Evolutionary conservation across 306 rosid genomes (phyloP).

Genomic region (Trifolium pratense): DNA sequence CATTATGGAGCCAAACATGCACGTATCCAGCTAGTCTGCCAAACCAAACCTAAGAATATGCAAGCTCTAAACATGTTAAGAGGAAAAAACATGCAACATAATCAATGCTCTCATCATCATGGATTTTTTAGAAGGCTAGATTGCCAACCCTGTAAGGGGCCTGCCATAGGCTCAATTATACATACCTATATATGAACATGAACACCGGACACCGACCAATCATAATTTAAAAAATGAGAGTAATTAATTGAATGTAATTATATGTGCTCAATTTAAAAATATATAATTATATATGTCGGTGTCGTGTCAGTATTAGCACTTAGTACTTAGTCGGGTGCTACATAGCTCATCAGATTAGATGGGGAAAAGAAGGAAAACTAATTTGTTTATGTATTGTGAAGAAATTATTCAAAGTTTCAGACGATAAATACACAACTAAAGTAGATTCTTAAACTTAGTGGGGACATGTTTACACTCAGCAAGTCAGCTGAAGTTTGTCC

Average conservation of each 20-base stretch:
- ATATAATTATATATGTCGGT: not conserved
- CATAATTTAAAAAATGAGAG: no score
- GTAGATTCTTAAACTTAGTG: constrained; percentile 40
- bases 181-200: constrained; percentile 12
- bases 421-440: constrained; percentile 32
- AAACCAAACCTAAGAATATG: not conserved
- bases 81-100: constrained; percentile 29
- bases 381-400: constrained; percentile 8
- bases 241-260: no score
- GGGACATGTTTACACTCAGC: constrained; percentile 45
- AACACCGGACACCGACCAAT: not conserved
- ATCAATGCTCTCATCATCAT: constrained; percentile 21
- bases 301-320: not conserved
- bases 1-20: no score
- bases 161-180: constrained; percentile 41
- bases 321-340: not conserved
- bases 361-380: not conserved
- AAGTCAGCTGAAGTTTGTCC: constrained; percentile 45
- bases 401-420: constrained; percentile 14
- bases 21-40: no score
- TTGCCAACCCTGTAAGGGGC: constrained; percentile 37
- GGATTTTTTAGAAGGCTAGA: constrained; percentile 24
- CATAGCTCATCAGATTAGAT: no score
- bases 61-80: not conserved
- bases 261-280: no score